phyloP scores from a whole-genome alignment of 176 grass and related monocot species.

The Oryza officinalis region DNA sequence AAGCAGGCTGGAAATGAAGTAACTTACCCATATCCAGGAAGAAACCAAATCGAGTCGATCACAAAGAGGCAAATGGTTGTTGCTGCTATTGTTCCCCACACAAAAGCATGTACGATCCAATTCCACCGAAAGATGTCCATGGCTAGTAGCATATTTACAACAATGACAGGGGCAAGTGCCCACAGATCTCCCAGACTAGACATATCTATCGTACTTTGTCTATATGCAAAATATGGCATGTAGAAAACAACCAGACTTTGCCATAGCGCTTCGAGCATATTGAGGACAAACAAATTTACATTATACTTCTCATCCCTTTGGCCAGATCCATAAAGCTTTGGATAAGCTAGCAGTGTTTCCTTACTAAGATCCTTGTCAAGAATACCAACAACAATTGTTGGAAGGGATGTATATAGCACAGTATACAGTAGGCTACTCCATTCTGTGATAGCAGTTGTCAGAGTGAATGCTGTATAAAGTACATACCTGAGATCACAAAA shows the following conservation, averaged over 20 bases:
- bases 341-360: slow-evolving; percentile 62
- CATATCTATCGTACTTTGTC: slow-evolving; percentile 61
- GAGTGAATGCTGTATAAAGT: slow-evolving; percentile 71
- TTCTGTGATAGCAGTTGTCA: slow-evolving; percentile 80
- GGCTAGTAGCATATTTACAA: slow-evolving; percentile 84
- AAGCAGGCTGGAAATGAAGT: slow-evolving; percentile 25
- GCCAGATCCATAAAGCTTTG: slow-evolving; percentile 81
- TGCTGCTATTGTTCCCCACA: slow-evolving; percentile 66
- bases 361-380: slow-evolving; percentile 83
- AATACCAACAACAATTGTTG: slow-evolving; percentile 80
- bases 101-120: slow-evolving; percentile 66
- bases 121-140: slow-evolving; percentile 82
- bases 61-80: slow-evolving; percentile 66
- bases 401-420: slow-evolving; percentile 86
- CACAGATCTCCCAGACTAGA: slow-evolving; percentile 83
- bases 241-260: slow-evolving; percentile 88
- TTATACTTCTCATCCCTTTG: slow-evolving; percentile 76
- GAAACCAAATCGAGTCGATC: slow-evolving; percentile 68
- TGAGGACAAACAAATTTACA: slow-evolving; percentile 72
- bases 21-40: slow-evolving; percentile 85
- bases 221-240: slow-evolving; percentile 79
- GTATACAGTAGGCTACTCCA: slow-evolving; percentile 86
- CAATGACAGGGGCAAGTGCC: slow-evolving; percentile 74
- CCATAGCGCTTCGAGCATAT: slow-evolving; percentile 76
- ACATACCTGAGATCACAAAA: slow-evolving; percentile 69